Evolutionary conservation across 495 filamentous ascomycete species (phyloP).

Genomic region (Aspergillus panamensis): DNA sequence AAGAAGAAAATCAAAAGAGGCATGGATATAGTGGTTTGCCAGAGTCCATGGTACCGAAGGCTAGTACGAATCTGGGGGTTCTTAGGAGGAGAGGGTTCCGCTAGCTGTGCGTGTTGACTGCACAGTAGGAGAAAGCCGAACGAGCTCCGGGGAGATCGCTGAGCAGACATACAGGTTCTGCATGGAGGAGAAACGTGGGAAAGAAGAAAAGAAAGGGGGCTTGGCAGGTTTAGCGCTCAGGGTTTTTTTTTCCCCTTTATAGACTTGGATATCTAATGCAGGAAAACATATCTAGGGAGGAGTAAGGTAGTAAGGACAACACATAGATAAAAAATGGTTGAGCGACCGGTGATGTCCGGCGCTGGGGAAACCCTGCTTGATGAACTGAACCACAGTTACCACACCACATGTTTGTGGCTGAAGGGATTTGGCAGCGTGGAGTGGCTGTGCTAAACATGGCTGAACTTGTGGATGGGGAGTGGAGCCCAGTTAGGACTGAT

Average conservation of each 20-base stretch:
- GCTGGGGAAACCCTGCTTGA: neutral
- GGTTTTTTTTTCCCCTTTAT: too few species aligned
- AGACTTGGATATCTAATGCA: neutral
- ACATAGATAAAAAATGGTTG: neutral
- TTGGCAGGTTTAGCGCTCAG: too few species aligned
- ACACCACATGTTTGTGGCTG: slow-evolving; percentile 4
- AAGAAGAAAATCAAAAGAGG: too few species aligned
- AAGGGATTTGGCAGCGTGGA: neutral
- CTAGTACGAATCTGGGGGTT: too few species aligned
- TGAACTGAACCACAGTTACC: neutral
- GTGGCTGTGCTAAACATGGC: neutral
- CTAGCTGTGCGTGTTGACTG: too few species aligned
- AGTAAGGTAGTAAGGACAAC: neutral
- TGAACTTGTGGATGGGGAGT: neutral
- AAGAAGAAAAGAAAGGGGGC: neutral
- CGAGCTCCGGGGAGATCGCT: neutral
- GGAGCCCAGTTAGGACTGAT: neutral
- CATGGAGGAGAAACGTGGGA: neutral
- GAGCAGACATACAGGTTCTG: neutral
- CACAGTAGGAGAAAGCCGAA: too few species aligned
- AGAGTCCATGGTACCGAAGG: too few species aligned
- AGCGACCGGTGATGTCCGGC: neutral
- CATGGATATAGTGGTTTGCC: too few species aligned
- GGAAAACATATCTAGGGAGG: neutral
- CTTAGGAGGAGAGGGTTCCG: too few species aligned